phyloP scores from a whole-genome alignment of 768 basidiomycete genomes.

The Lentinula aciculospora region DNA sequence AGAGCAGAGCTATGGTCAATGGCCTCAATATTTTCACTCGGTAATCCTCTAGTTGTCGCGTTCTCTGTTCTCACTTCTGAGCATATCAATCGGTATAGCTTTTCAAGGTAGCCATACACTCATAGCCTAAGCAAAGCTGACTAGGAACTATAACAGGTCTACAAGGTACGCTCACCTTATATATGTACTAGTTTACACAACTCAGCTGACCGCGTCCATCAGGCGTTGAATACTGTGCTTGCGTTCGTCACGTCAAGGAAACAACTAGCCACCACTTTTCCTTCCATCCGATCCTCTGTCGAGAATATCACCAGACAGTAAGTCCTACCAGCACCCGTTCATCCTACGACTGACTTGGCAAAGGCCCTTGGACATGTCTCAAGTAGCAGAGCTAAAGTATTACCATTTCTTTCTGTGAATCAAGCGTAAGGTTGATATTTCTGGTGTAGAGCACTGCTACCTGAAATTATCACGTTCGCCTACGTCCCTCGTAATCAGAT shows the following conservation, averaged over 20 bases:
- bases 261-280: constrained; percentile 75
- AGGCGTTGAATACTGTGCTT: constrained; percentile 88
- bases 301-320: constrained; percentile 76
- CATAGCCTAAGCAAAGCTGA: neutral
- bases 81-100: neutral
- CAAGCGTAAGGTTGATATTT: constrained; percentile 3
- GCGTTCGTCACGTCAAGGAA: constrained; percentile 83
- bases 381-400: constrained; percentile 83
- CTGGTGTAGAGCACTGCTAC: constrained; percentile 62
- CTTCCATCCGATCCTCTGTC: constrained; percentile 69
- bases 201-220: neutral
- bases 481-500: constrained; percentile 67
- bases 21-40: constrained; percentile 5
- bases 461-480: constrained; percentile 75
- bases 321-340: constrained; percentile 11
- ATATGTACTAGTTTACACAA: too few species aligned
- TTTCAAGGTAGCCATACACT: neutral
- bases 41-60: neutral
- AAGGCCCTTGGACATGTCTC: constrained; percentile 74
- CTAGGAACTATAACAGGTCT: neutral
- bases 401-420: too few species aligned
- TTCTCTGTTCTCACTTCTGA: neutral
- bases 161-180: neutral
- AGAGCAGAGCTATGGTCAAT: neutral
- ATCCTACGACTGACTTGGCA: neutral